Evolutionary conservation across 2,329 filamentous ascomycete species (phyloP).

Genomic region (Claviceps monticola): DNA sequence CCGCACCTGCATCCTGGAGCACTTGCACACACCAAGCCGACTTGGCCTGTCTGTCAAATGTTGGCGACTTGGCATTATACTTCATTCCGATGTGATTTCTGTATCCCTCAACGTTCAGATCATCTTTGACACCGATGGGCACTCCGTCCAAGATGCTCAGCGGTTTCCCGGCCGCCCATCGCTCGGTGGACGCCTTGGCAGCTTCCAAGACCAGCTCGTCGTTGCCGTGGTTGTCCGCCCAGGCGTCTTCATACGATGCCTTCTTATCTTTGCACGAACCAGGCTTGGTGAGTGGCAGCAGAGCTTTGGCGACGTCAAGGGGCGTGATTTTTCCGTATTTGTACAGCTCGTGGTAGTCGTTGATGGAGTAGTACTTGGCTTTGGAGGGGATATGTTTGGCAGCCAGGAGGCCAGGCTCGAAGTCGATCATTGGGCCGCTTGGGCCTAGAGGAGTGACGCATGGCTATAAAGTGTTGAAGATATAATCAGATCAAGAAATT

Average conservation of each 20-base stretch:
- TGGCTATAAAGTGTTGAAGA: slow-evolving; percentile 26
- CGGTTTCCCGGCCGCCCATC: slow-evolving; percentile 53
- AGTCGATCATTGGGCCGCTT: slow-evolving; percentile 22
- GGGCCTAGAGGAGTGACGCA: slow-evolving; percentile 38
- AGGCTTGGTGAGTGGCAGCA: slow-evolving; percentile 57
- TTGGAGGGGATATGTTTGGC: slow-evolving; percentile 26
- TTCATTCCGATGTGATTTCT: slow-evolving; percentile 50
- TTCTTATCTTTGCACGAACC: slow-evolving; percentile 29
- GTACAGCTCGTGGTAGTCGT: slow-evolving; percentile 69
- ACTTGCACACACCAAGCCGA: slow-evolving; percentile 59
- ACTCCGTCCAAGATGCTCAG: slow-evolving; percentile 66
- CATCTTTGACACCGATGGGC: slow-evolving; percentile 74
- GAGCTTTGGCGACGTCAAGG: slow-evolving; percentile 51
- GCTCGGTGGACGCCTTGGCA: slow-evolving; percentile 57
- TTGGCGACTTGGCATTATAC: slow-evolving; percentile 38
- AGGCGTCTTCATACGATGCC: slow-evolving; percentile 56
- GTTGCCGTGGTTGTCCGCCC: slow-evolving; percentile 48
- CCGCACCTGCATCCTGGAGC: slow-evolving; percentile 59
- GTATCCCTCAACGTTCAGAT: slow-evolving; percentile 59
- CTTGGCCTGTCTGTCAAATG: slow-evolving; percentile 34
- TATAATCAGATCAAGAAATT: background rate
- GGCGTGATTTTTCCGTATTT: slow-evolving; percentile 57
- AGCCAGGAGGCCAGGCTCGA: slow-evolving; percentile 27
- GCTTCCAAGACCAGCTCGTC: slow-evolving; percentile 48
- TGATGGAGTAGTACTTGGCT: slow-evolving; percentile 51